phyloP scores from a whole-genome alignment of 148 eudicot species.

The Amaranthus palmeri region DNA sequence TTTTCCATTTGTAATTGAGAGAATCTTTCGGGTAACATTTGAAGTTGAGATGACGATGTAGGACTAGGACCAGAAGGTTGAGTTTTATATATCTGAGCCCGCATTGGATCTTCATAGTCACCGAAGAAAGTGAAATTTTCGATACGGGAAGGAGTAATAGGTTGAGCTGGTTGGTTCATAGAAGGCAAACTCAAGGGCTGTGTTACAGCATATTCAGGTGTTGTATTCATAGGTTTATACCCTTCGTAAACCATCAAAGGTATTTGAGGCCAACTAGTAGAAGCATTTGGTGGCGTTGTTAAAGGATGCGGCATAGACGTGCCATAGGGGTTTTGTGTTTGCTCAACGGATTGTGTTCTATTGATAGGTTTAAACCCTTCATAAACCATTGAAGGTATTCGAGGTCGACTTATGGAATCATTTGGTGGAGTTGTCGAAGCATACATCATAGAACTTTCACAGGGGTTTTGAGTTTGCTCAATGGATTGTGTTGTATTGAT shows the following conservation, averaged over 20 bases:
- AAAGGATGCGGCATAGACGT: constrained; percentile 30
- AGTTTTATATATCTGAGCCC: constrained; percentile 75
- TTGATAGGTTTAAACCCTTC: constrained; percentile 34
- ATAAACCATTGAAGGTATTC: constrained; percentile 40
- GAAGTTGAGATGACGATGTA: constrained; percentile 40
- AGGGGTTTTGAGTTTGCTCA: constrained; percentile 26
- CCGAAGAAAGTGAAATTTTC: constrained; percentile 27
- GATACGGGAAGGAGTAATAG: constrained; percentile 26
- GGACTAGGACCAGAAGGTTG: constrained; percentile 59
- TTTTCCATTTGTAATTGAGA: constrained; percentile 38
- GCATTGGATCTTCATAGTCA: constrained; percentile 63
- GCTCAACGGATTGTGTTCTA: neutral
- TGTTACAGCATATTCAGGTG: constrained; percentile 35
- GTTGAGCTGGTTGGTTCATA: constrained; percentile 28
- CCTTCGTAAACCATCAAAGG: constrained; percentile 46
- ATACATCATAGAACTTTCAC: constrained; percentile 22
- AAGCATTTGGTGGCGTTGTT: constrained; percentile 17
- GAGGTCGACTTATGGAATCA: constrained; percentile 37
- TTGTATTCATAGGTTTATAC: constrained; percentile 19
- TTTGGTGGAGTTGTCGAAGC: constrained; percentile 23
- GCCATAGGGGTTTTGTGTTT: constrained; percentile 26
- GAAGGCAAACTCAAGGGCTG: constrained; percentile 38
- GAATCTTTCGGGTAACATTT: constrained; percentile 45
- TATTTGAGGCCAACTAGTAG: constrained; percentile 42
- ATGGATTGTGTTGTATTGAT: constrained; percentile 7